phyloP scores from a whole-genome alignment of 495 filamentous ascomycete species.

The Extremus antarcticus region DNA sequence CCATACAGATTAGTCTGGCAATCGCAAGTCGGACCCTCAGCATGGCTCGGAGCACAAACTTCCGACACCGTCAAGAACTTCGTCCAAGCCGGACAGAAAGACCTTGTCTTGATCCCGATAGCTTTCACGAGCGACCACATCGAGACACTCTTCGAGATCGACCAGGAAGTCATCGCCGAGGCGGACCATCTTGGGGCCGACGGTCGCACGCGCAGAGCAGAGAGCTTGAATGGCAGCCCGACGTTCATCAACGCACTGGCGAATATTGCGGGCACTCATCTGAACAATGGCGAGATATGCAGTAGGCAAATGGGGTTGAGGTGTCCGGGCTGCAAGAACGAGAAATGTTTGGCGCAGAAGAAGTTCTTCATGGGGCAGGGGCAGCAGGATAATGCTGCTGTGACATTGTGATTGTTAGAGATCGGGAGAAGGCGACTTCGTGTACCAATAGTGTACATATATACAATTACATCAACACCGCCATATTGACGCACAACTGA shows the following conservation, averaged over 20 bases:
- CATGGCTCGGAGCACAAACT: conserved; percentile 95
- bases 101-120: conserved; percentile 86
- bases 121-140: conserved; percentile 99
- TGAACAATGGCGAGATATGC: conserved; percentile 55
- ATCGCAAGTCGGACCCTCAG: conserved; percentile 88
- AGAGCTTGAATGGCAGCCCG: conserved; percentile 85
- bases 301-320: conserved; percentile 80
- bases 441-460: neutral
- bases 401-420: conserved; percentile 10
- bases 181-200: conserved; percentile 55
- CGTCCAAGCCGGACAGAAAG: conserved; percentile 79
- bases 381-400: conserved; percentile 13
- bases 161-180: conserved; percentile 90
- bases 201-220: conserved; percentile 64
- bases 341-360: conserved; percentile 81
- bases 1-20: conserved; percentile 95
- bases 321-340: conserved; percentile 89
- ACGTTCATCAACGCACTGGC: conserved; percentile 88
- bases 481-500: too few species aligned
- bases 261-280: conserved; percentile 68
- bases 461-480: too few species aligned
- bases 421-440: neutral
- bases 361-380: conserved; percentile 67
- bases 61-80: conserved; percentile 76
- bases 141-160: conserved; percentile 91